Evolutionary conservation across 176 grass and related monocot genomes (phyloP), one percentile per base, ranked within the genome.

Genomic region (Avena sativa): DNA sequence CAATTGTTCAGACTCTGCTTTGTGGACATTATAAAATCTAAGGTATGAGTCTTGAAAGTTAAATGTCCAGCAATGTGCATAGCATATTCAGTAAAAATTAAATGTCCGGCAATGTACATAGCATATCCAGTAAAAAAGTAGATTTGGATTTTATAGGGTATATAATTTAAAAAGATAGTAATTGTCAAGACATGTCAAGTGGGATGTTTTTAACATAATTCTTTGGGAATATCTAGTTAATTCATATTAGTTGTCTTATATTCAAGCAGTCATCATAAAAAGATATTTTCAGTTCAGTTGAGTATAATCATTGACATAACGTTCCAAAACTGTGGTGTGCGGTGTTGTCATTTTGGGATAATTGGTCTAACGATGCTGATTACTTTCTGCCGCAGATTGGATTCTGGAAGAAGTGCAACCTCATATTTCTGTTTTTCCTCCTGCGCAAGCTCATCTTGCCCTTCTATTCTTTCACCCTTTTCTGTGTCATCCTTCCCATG

Each of bases 361-460:
- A 7, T 9, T 75, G 25, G 36, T n/a, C 81, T 89, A 80, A 80
- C 53, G 30, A 30, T 71, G 19, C n/a, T 67, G 20, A 76, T 86
- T 89, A 25, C 7, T 87, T 80, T 83, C 17, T 85, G 0, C 10
- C 85, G 91, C 91, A 97, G 93, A 95, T 97, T 76, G 85, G 89
- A 34, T 86, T 93, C 89, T 95, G 93, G 92, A 97, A 97, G 85
- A 97, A 97, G 79, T 92, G 78, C 49, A 97, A 97, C 86, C 85
- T 97, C 65, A 91, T 97, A 80, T 93, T 95, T 72, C 89, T 97
- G 13, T 97, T 97, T 89, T 97, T 97, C 83, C 95, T 95, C 76
- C 91, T 97, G 47, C 84, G 95, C 38, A 97, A 97, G 71, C 89
- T 97, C 74, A 88, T 97, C 43, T 57, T 97, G 40, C 95, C 95